Base-by-base conservation (phyloP, 169 alveolate genomes). In the Plasmodium chabaudi region DNA sequence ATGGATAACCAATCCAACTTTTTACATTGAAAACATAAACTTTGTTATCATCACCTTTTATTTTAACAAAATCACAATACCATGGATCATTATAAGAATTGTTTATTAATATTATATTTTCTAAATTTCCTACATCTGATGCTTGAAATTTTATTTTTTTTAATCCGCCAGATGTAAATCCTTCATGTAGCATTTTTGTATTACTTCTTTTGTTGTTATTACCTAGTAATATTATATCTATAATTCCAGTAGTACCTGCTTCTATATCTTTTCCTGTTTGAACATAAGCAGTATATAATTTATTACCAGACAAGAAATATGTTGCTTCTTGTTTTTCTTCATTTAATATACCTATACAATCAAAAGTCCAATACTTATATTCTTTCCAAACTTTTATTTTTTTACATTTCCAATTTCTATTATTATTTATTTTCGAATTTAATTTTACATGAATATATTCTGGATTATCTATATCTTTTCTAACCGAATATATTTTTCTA, bases 381-480 rank as follows among this genome's bases (percentile, higher is more conserved):
- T 95, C 97, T 42, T 95, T 96, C 92, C 93, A 94, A 17, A 96
- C 92, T 9, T 95, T 94, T 12, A 96, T 94, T 60, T 94, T 95
- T 74, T 95, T 95, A 74, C 98, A 96, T 23, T 94, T 87, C 98
- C 98, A 96, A n/a, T 93, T 94, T 65, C 95, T 88, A 68, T 95
- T 90, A 34, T 34, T 34, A 3, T 34, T 34, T 34, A 34, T 34
- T 74, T 60, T 88, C 69, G 94, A 73, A 87, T 94, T 92, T 51
- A 95, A 51, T 71, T 95, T 96, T 34, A 96, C 44, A 23, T 49
- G 63, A 19, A 49, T n/a, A 57, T 56, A 27, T 56, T 59, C 95
- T 15, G 89, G 91, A 77, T 91, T 34, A 27, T 92, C 92, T 27
- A 87, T 72, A 44, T 89, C 88, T 15, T 87, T 91, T 74, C 74